These are phyloP conservation scores for Hortiboletus rubellus DNA, from an alignment of 1,284 basidiomycete genomes.

Conservation along the genomic window DNA sequence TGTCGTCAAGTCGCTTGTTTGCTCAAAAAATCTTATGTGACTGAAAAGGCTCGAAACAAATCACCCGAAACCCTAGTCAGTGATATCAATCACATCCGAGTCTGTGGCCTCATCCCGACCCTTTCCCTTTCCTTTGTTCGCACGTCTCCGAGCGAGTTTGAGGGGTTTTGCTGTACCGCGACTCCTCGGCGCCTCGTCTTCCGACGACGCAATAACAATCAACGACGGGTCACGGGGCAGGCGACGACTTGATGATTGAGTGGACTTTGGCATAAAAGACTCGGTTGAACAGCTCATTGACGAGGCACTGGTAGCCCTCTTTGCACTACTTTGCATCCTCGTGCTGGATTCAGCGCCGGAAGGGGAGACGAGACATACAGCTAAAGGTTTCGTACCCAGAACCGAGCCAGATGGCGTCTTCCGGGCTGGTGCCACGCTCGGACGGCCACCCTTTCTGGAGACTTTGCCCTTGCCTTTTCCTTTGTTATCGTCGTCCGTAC, in stretches of 20 bases:
- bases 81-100: constrained; percentile 32
- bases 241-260: constrained; percentile 18
- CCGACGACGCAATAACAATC: constrained; percentile 24
- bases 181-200: constrained; percentile 15
- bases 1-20: too few relatives aligned
- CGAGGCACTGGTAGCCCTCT: constrained; percentile 13
- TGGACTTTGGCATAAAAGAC: constrained; percentile 16
- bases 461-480: constrained; percentile 24
- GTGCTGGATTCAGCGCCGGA: constrained; percentile 19
- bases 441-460: constrained; percentile 1
- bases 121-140: constrained; percentile 4
- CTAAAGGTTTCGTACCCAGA: constrained; percentile 22
- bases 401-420: constrained; percentile 5
- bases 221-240: constrained; percentile 28
- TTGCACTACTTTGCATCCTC: constrained; percentile 14
- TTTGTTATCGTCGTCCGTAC: not conserved
- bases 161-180: not conserved
- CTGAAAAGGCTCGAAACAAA: not conserved
- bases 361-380: constrained; percentile 8
- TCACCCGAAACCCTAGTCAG: constrained; percentile 22
- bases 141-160: constrained; percentile 9
- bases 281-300: constrained; percentile 16
- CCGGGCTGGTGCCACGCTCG: not conserved
- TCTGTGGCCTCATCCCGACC: constrained; percentile 23
- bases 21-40: not conserved